Conservation (phyloP, 2,329 filamentous ascomycete genomes). For the Ilyonectria mors-panacis region DNA sequence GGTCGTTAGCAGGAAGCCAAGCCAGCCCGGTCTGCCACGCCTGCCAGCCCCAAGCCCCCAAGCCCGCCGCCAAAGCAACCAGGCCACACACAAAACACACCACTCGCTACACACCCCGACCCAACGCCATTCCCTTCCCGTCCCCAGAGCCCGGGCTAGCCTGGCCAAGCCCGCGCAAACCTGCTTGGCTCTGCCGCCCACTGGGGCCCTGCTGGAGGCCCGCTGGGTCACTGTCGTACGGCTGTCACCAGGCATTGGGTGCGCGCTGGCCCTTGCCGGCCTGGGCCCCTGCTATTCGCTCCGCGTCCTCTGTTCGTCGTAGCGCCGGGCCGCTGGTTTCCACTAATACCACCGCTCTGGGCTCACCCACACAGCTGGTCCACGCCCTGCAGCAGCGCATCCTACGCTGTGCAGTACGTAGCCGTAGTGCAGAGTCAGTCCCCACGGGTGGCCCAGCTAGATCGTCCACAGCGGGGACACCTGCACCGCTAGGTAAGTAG, state of each 20-base stretch:
- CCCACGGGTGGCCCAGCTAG: conserved; percentile 8
- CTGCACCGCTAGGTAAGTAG: conserved; percentile 34
- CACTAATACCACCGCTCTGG: conserved; percentile 46
- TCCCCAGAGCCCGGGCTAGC: conserved; percentile 41
- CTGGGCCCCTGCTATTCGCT: conserved; percentile 41
- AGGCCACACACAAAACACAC: conserved; percentile 17
- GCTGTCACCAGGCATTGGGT: conserved; percentile 36
- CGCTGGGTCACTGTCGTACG: conserved; percentile 38
- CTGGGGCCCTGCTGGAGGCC: conserved; percentile 24
- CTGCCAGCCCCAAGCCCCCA: not conserved
- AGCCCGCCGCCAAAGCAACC: conserved; percentile 26
- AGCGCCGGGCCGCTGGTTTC: conserved; percentile 44
- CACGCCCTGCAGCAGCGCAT: conserved; percentile 17
- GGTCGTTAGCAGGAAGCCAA: not conserved
- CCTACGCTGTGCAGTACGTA: conserved; percentile 6
- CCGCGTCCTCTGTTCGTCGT: conserved; percentile 38
- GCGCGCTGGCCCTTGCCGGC: conserved; percentile 29
- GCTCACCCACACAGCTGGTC: conserved; percentile 29
- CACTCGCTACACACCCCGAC: conserved; percentile 26
- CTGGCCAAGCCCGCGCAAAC: conserved; percentile 17
- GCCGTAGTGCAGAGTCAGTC: conserved; percentile 8
- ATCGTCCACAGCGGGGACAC: not conserved
- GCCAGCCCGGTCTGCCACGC: not conserved
- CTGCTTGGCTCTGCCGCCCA: conserved; percentile 36
- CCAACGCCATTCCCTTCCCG: conserved; percentile 44